Evolutionary conservation across 805 yeast genomes (phyloP), one percentile per base, ranked within the genome.

Genomic region (Yarrowia deformans): DNA sequence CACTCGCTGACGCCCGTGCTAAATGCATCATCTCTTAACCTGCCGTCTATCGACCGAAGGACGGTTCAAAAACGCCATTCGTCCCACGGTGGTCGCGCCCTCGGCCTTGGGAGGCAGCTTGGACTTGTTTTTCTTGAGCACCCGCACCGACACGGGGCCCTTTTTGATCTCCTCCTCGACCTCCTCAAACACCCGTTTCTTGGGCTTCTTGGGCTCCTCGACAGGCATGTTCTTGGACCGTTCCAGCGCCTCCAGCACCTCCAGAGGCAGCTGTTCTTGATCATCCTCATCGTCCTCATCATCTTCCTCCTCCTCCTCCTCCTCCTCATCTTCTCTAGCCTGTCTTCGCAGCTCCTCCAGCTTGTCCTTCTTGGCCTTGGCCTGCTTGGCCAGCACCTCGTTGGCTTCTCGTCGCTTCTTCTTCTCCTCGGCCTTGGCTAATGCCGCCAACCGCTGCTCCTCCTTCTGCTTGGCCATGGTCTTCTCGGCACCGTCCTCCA

Each of bases 381-480:
- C 68, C 48, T 63, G 77, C 55, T 70, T 69, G 69, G 74, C 72
- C 43, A 77, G 70, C 50, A 56, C 63, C 46, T 42, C 66, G 60
- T 77, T 77, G 50, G 72, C 74, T 48, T 71, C 72, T 19, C 77
- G 72, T 19, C 80, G 74, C 69, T 72, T 71, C 64, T 74, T 72
- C 67, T 75, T 76, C 40, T 69, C 71, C 34, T 45, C 67, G 35
- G 68, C 63, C 45, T 67, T 39, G 35, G 69, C 68, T 42, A 69
- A 69, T 60, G 70, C 60, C 13, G 35, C 29, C 32, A 60, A 14
- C 14, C 52, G 40, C 61, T 69, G 45, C 37, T 40, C 69, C 46
- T 70, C 71, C 19, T 69, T 67, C 29, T 54, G 69, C 43, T 69
- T 43, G 32, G 43, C 52, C 60, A 55, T 39, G 10, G 68, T 52